Percentiles rank a stretch among this genome's conserved stretches.
These are phyloP conservation scores for Podaxis sp. DNA, from an alignment of 768 basidiomycete species.

Conservation along the genomic window DNA sequence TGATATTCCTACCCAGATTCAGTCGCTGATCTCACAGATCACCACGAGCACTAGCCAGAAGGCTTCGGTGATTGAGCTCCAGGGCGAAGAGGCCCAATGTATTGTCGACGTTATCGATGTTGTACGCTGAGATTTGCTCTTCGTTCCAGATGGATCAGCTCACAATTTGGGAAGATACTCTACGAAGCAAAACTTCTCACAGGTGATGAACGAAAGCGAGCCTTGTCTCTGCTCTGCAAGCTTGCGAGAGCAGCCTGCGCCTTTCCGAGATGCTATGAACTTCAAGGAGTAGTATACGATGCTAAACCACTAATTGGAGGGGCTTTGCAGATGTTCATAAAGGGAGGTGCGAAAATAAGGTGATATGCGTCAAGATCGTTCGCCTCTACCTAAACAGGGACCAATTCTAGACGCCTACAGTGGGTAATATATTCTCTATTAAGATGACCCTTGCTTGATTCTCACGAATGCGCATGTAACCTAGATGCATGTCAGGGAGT, in stretches of 20 bases:
- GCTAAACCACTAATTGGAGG: neutral
- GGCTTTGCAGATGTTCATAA: neutral
- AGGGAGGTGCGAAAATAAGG: neutral
- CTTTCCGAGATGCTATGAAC: neutral
- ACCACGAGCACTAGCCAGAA: neutral
- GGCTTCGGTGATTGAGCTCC: neutral
- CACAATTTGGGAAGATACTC: neutral
- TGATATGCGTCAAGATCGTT: neutral
- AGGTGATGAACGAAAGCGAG: neutral
- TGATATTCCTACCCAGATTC: no score
- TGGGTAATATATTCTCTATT: no score
- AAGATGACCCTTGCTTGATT: no score
- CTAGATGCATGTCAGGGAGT: no score
- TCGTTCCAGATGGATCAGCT: neutral
- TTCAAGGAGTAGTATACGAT: neutral
- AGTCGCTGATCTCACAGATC: no score
- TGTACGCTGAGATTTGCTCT: neutral
- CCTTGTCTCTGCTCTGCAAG: neutral
- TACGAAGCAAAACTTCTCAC: neutral
- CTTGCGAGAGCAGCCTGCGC: neutral
- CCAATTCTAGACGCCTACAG: neutral
- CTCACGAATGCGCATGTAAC: no score
- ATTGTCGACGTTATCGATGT: neutral
- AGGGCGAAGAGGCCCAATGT: neutral
- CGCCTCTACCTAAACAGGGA: neutral